Evolutionary conservation across 2,329 filamentous ascomycete species (phyloP).

Genomic region (Byssothecium circinans): DNA sequence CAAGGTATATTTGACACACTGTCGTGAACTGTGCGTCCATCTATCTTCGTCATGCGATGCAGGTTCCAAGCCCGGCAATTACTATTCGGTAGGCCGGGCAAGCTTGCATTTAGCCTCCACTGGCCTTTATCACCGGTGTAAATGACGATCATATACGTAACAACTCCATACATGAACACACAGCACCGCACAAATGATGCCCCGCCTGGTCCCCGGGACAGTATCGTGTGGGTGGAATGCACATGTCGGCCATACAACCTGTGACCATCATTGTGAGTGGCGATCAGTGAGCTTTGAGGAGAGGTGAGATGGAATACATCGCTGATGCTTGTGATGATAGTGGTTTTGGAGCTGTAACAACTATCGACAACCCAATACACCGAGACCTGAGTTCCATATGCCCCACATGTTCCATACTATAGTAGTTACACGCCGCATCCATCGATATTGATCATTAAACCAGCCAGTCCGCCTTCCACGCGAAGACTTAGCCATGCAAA

Average conservation of each 20-base stretch:
- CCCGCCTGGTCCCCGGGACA: no score
- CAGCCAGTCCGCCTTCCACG: conserved; percentile 6
- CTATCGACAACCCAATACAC: no score
- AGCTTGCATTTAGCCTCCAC: conserved; percentile 21
- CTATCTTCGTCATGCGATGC: conserved; percentile 6
- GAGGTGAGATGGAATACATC: background rate
- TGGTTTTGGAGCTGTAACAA: no score
- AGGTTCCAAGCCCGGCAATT: conserved; percentile 5
- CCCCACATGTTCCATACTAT: conserved; percentile 12
- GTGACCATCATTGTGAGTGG: conserved; percentile 16
- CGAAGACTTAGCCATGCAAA: conserved; percentile 10
- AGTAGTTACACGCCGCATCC: conserved; percentile 6
- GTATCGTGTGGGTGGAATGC: no score
- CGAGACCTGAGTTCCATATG: background rate
- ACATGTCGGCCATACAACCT: no score
- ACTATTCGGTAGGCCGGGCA: conserved; percentile 13
- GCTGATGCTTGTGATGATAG: no score
- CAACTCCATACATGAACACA: no score
- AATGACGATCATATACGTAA: no score
- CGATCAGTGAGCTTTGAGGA: background rate
- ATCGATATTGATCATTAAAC: conserved; percentile 26
- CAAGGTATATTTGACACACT: conserved; percentile 3
- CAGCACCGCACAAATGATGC: no score
- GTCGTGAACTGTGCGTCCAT: background rate
- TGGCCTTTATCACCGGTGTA: no score